Base-by-base conservation (phyloP, 2,329 filamentous ascomycete species). In the Alternaria conjuncta region DNA sequence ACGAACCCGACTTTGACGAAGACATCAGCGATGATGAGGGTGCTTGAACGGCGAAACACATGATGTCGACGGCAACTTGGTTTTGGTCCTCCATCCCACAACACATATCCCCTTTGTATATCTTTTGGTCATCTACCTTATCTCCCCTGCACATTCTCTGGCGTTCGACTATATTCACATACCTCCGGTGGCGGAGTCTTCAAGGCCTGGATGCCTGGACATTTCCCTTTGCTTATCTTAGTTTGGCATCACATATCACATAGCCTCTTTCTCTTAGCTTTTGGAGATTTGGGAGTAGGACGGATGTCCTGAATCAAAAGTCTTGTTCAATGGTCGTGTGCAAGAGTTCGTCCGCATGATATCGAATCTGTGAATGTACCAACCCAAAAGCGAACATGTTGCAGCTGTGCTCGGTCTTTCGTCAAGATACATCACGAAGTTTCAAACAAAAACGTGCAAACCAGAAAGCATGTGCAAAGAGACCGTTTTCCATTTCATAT, bases 1-100 rank as follows among this genome's bases (percentile, higher is more conserved):
- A 70, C 28, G 68, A 68, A n/a, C 61, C 65, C 1, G 62, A 62
- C 10, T 9, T 66, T 21, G 54, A 60, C 2, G 58, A 61, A 12
- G 59, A 64, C 10, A 18, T 36, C 11, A 43, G 30, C 12, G 58
- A 60, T 23, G 43, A 64, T 2, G 49, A 61, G 44, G 21, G 18
- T 43, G 13, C 15, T 21, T 30, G n/a, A 41, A 18, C 9, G n/a
- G 9, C 15, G n/a, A 7, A 30, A 11, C 21, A 45, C 41, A 46
- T 54, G 43, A 1, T 15, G 15, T 10, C 12, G 51, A n/a, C 41
- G 20, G 18, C n/a, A 23, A 26, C 30, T 11, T 7, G n/a, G 18
- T 54, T 28, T 21, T 18, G 18, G 36, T 20, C 12, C 8, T 10
- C 6, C 20, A 15, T n/a, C 20, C 18, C 18, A n/a, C 5, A 25